phyloP scores from a whole-genome alignment of 75 land plant genomes.

The Chamaecyparis obtusa region DNA sequence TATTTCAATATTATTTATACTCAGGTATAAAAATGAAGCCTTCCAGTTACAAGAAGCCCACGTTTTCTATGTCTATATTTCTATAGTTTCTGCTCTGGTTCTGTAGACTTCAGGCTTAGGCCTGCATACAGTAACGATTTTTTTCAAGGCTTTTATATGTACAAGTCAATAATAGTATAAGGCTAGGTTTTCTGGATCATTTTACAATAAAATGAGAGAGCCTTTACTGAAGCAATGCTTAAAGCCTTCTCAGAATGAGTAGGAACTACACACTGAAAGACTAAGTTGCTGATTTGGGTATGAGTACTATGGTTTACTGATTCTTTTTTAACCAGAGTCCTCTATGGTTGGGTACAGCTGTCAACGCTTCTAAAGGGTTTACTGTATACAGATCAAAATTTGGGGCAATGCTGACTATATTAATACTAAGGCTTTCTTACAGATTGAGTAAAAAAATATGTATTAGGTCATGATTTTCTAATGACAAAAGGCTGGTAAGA shows the following conservation, averaged over 20 bases:
- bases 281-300: neutral
- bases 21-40: neutral
- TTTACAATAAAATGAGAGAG: neutral
- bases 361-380: too few species aligned
- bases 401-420: too few species aligned
- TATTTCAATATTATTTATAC: neutral
- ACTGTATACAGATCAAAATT: neutral
- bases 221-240: neutral
- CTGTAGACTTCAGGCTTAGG: neutral
- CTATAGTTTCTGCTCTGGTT: neutral
- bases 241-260: neutral
- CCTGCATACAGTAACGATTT: neutral
- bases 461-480: neutral
- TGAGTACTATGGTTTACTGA: too few species aligned
- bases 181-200: constrained; percentile 1
- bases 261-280: neutral
- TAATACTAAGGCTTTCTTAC: too few species aligned
- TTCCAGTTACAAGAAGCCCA: neutral
- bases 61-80: neutral
- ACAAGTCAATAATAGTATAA: neutral
- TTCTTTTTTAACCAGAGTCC: too few species aligned
- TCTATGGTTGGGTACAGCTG: too few species aligned
- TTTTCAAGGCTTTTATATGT: neutral
- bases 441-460: neutral
- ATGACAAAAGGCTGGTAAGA: neutral